Base-by-base conservation (phyloP, 495 filamentous ascomycete species). In the Daldinia grandis region DNA sequence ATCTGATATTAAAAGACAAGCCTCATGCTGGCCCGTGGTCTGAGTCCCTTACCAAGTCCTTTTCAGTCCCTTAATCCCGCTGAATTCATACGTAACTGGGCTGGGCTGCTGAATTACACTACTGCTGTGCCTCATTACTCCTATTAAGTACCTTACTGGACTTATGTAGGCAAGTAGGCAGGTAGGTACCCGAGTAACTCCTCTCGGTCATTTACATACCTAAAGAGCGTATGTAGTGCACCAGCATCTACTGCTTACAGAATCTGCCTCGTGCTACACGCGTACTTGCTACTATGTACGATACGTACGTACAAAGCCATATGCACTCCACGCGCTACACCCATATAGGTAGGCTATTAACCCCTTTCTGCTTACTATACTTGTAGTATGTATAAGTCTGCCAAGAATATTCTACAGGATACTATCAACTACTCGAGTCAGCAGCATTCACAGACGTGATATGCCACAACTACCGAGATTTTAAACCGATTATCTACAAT, bases 1-100 rank as follows among this genome's bases (percentile, higher is more conserved):
- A 77, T 77, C 75, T 77, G 73, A 76, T 72, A 77, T 75, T 68
- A 65, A 70, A 65, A 59, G 61, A 47, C 59, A 70, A 77, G 68
- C 73, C 69, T 65, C 24, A 59, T 55, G 57, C 54, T 73, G 66
- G 56, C 58, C 69, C 61, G 69, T 68, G 70, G 49, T 58, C 9
- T 31, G 4, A 50, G 44, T 30, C 51, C 51, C 61, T 56, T 66
- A 44, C 53, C 42, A 15, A 24, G 38, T 44, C 33, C 17, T 40
- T 59, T 58, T 24, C 9, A 47, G 19, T 47, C 42, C 19, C 42
- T 44, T 9, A 24, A 14, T 47, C 9, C 42, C 19, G n/a, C 40
- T 44, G 7, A 44, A n/a, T 17, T 44, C n/a, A 19, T 51, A 51
- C 25, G 24, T 50, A 7, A 7, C 33, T 35, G 5, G 33, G 56